These are phyloP conservation scores for Neltuma alba DNA, from an alignment of 306 rosid species.

Conservation along the genomic window DNA sequence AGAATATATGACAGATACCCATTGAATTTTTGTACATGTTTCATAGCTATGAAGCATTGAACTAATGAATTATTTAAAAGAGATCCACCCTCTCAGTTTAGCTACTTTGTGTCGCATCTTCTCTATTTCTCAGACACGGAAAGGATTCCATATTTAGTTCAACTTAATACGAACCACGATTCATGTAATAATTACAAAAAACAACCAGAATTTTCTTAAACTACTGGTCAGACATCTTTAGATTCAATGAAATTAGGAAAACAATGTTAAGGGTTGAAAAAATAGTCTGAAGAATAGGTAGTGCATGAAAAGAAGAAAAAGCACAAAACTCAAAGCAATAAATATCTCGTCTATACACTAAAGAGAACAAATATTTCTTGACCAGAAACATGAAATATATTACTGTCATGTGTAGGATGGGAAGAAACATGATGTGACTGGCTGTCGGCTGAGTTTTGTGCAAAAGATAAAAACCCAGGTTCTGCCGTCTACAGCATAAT, in stretches of 20 bases:
- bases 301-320: constrained; percentile 25
- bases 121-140: constrained; percentile 16
- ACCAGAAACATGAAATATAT: neutral
- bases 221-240: constrained; percentile 20
- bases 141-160: constrained; percentile 21
- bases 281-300: constrained; percentile 21
- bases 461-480: neutral
- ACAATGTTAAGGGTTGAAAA: neutral
- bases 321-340: neutral
- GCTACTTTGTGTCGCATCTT: neutral
- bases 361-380: neutral
- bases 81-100: constrained; percentile 22
- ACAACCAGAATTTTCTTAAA: constrained; percentile 16
- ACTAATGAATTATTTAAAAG: constrained; percentile 3
- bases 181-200: neutral
- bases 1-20: neutral
- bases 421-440: neutral
- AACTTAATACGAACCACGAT: constrained; percentile 19
- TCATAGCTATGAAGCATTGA: constrained; percentile 2
- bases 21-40: neutral
- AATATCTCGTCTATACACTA: neutral
- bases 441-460: neutral
- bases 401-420: neutral
- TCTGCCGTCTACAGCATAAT: constrained; percentile 12
- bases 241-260: constrained; percentile 24